Percentiles rank a stretch among this genome's conserved stretches.
Conservation (phyloP, 148 eudicot species). For the Salicornia ramosissima region DNA sequence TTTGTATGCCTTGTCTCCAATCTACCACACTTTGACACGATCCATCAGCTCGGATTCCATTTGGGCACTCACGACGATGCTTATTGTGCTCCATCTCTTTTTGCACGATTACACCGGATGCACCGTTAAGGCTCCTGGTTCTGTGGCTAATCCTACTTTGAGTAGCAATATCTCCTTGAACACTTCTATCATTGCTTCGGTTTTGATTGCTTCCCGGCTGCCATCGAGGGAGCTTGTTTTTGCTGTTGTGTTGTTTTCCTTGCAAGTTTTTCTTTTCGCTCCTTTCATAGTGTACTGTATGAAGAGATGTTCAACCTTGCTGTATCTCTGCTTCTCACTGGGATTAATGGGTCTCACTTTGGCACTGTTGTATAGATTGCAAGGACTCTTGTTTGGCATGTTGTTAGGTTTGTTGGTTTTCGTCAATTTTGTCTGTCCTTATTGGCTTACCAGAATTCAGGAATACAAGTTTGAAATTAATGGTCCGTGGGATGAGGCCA, state of each 20-base stretch:
- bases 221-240: conserved; percentile 90
- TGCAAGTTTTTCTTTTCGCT: conserved; percentile 89
- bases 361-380: conserved; percentile 48
- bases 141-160: conserved; percentile 50
- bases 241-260: conserved; percentile 71
- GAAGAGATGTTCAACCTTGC: conserved; percentile 61
- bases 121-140: conserved; percentile 64
- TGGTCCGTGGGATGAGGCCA: conserved; percentile 99
- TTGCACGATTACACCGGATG: conserved; percentile 88
- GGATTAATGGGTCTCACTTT: conserved; percentile 56
- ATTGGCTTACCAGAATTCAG: conserved; percentile 88
- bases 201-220: conserved; percentile 89
- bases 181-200: conserved; percentile 92
- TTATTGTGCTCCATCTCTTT: conserved; percentile 74
- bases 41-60: conserved; percentile 91
- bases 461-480: conserved; percentile 91
- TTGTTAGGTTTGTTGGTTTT: conserved; percentile 57
- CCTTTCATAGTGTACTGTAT: conserved; percentile 72
- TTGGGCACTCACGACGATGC: conserved; percentile 70
- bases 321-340: conserved; percentile 65
- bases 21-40: conserved; percentile 89
- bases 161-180: conserved; percentile 73
- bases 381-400: conserved; percentile 54
- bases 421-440: conserved; percentile 75
- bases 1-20: conserved; percentile 69